Evolutionary conservation across 352 stramenopile species (phyloP).

Genomic region (Pythium utonaiense): DNA sequence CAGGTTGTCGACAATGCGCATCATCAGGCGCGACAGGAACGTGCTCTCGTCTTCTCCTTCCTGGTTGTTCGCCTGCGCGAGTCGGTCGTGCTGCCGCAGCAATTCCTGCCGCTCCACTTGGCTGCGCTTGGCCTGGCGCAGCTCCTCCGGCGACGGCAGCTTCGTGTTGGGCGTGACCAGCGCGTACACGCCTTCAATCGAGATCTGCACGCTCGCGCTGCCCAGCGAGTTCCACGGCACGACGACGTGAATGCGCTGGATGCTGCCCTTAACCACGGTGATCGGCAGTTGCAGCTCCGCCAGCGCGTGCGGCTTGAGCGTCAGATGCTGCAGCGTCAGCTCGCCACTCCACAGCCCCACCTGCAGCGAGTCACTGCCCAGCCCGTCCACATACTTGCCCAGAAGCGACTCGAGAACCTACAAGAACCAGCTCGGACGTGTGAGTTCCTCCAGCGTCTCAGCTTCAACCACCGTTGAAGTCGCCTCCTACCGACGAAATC

Average conservation of each 20-base stretch:
- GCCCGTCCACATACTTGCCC: constrained; percentile 78
- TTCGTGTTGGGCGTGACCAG: constrained; percentile 64
- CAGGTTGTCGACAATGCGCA: constrained; percentile 77
- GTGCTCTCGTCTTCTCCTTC: constrained; percentile 65
- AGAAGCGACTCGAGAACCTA: constrained; percentile 79
- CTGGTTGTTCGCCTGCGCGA: constrained; percentile 38
- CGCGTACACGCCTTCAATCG: constrained; percentile 67
- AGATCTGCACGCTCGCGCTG: constrained; percentile 70
- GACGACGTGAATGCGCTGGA: constrained; percentile 65
- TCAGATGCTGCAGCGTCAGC: constrained; percentile 63
- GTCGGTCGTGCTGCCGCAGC: constrained; percentile 61
- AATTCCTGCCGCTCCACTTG: constrained; percentile 67
- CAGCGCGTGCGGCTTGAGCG: constrained; percentile 73
- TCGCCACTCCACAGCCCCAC: constrained; percentile 85
- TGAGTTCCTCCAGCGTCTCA: neutral
- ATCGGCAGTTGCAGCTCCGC: constrained; percentile 75
- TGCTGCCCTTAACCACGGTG: constrained; percentile 49
- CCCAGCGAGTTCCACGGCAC: constrained; percentile 86
- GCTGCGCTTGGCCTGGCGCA: constrained; percentile 54
- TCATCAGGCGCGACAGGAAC: constrained; percentile 73
- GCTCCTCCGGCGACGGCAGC: constrained; percentile 44
- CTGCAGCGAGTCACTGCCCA: constrained; percentile 76
- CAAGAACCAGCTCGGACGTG: neutral
- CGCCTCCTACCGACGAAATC: constrained; percentile 51
- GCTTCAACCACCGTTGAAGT: neutral